These are phyloP conservation scores for Hypsizygus ulmarius DNA, from an alignment of 1,284 basidiomycete genomes.

Conservation along the genomic window DNA sequence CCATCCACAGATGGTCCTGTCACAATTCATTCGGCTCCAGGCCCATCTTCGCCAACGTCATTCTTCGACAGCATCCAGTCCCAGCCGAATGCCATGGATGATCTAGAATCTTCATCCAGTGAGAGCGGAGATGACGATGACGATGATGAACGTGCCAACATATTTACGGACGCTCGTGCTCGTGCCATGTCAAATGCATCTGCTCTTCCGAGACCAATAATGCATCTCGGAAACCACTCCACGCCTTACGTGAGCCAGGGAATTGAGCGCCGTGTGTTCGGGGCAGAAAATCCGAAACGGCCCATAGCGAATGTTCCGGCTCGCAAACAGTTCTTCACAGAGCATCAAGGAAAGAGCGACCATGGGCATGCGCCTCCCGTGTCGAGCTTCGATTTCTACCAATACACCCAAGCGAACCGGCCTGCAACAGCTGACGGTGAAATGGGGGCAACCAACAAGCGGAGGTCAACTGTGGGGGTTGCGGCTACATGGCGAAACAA, in stretches of 20 bases:
- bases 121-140: constrained; percentile 39
- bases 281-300: constrained; percentile 23
- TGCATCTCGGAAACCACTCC: constrained; percentile 48
- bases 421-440: constrained; percentile 19
- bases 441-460: constrained; percentile 21
- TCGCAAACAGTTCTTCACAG: constrained; percentile 34
- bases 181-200: constrained; percentile 36
- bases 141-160: constrained; percentile 22
- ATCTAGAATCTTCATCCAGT: constrained; percentile 58
- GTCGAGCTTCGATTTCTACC: constrained; percentile 41
- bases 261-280: constrained; percentile 23
- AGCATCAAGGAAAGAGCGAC: constrained; percentile 36
- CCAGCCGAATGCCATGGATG: constrained; percentile 69
- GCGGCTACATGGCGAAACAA: constrained; percentile 33
- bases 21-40: constrained; percentile 48
- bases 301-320: constrained; percentile 41
- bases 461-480: constrained; percentile 28
- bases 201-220: constrained; percentile 29
- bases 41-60: constrained; percentile 59
- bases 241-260: constrained; percentile 39
- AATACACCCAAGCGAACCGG: constrained; percentile 33
- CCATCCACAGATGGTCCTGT: constrained; percentile 35
- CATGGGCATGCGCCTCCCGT: constrained; percentile 33
- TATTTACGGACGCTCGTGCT: constrained; percentile 34
- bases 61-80: constrained; percentile 74